Conservation (phyloP, 768 basidiomycete species). For the Podaxis sp. region DNA sequence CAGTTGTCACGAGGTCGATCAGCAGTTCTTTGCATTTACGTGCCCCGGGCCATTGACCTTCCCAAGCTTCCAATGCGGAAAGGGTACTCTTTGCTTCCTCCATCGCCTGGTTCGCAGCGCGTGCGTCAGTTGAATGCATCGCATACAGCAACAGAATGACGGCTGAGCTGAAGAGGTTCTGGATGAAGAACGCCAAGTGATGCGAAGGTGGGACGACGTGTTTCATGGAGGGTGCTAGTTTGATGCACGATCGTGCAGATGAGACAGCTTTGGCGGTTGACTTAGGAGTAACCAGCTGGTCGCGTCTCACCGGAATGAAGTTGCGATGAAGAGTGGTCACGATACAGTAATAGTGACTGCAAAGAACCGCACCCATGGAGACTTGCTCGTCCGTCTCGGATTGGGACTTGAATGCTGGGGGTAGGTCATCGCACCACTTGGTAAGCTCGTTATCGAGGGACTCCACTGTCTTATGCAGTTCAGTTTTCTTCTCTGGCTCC, state of each 20-base stretch:
- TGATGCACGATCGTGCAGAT: constrained; percentile 82
- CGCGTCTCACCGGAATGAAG: constrained; percentile 75
- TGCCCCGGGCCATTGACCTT: constrained; percentile 85
- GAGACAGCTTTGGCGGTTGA: constrained; percentile 79
- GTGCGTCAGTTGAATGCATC: constrained; percentile 73
- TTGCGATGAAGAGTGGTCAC: constrained; percentile 86
- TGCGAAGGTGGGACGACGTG: constrained; percentile 82
- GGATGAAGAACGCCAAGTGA: constrained; percentile 85
- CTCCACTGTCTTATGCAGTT: constrained; percentile 78
- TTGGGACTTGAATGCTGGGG: constrained; percentile 68
- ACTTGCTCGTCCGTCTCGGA: constrained; percentile 75
- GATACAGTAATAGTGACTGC: constrained; percentile 87
- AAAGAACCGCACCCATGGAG: constrained; percentile 80
- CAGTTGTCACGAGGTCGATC: constrained; percentile 62
- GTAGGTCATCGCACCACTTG: constrained; percentile 82
- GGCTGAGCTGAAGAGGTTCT: constrained; percentile 84
- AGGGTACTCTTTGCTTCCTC: constrained; percentile 77
- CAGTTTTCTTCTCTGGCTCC: constrained; percentile 68
- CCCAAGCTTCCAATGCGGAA: constrained; percentile 71
- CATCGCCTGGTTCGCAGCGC: constrained; percentile 67
- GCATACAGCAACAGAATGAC: constrained; percentile 82
- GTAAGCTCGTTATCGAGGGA: constrained; percentile 70
- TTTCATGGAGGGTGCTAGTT: constrained; percentile 79
- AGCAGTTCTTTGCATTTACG: constrained; percentile 83
- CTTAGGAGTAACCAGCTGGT: constrained; percentile 61